A percentile compares a stretch with the other conserved stretches of the same genome.
Conservation (phyloP, 805 yeast genomes). For the Hanseniaspora nectarophila region DNA sequence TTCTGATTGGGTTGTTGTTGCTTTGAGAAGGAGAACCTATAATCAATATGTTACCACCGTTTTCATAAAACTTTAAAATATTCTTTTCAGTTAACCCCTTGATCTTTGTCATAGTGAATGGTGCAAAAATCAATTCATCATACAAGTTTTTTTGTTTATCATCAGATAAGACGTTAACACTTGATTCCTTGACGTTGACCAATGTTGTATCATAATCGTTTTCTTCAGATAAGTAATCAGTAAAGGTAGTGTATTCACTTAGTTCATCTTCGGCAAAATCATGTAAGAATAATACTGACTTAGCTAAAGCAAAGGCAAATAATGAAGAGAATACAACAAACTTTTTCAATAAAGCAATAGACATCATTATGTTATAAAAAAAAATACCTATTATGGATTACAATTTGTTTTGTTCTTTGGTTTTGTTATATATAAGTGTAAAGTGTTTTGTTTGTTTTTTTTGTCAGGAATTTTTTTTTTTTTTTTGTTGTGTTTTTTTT, state of each 20-base stretch:
- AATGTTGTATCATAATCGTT: constrained; percentile 17
- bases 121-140: constrained; percentile 49
- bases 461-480: not conserved
- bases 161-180: constrained; percentile 29
- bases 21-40: constrained; percentile 41
- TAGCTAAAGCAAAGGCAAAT: constrained; percentile 18
- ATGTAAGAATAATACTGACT: constrained; percentile 24
- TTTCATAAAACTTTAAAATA: constrained; percentile 46
- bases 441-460: not conserved
- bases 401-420: not conserved
- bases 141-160: constrained; percentile 29
- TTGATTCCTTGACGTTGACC: constrained; percentile 22
- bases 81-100: constrained; percentile 32
- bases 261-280: constrained; percentile 29
- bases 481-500: not conserved
- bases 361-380: not conserved
- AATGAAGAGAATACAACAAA: not conserved
- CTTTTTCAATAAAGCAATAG: not conserved
- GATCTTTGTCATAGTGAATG: constrained; percentile 34
- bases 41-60: constrained; percentile 66
- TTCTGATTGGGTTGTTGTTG: constrained; percentile 47
- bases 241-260: constrained; percentile 14
- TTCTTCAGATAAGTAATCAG: constrained; percentile 17
- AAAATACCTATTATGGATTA: no score
- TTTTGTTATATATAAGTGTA: not conserved